A percentile compares a stretch with the other conserved stretches of the same genome.
phyloP scores from a whole-genome alignment of 176 grass and related monocot species.

The Ampelocalamus luodianensis region DNA sequence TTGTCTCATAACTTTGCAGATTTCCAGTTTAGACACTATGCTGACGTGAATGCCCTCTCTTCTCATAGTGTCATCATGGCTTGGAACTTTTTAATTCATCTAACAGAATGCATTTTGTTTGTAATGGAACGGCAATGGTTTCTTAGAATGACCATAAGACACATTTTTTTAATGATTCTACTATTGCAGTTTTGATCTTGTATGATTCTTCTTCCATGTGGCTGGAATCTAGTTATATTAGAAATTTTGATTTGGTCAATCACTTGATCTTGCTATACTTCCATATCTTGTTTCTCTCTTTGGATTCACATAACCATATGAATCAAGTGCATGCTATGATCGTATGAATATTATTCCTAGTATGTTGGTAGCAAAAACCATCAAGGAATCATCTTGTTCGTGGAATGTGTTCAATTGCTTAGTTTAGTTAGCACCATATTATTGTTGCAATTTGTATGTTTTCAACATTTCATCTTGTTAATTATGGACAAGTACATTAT shows the following conservation, averaged over 20 bases:
- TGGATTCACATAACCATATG: not conserved
- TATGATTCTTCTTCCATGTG: not conserved
- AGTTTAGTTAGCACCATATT: not conserved
- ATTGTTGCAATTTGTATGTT: not conserved
- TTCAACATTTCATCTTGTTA: conserved; percentile 15
- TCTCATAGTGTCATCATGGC: not conserved
- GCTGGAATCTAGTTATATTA: not conserved
- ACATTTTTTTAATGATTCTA: not conserved
- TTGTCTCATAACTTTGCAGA: not conserved
- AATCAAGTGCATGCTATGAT: not conserved
- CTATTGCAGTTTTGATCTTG: not conserved
- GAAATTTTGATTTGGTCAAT: too few species aligned
- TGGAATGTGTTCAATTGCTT: not conserved
- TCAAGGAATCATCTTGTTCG: not conserved
- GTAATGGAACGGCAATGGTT: conserved; percentile 21
- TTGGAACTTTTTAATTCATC: not conserved
- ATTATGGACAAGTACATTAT: conserved; percentile 4
- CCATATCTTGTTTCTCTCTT: not conserved
- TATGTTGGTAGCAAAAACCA: not conserved
- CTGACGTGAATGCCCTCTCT: not conserved
- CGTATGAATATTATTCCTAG: not conserved
- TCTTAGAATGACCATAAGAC: too few species aligned
- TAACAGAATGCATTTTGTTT: not conserved
- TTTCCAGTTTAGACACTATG: not conserved
- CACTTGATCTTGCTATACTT: not conserved